phyloP scores from a whole-genome alignment of 345 rosid genomes.

The Garcia nutans region DNA sequence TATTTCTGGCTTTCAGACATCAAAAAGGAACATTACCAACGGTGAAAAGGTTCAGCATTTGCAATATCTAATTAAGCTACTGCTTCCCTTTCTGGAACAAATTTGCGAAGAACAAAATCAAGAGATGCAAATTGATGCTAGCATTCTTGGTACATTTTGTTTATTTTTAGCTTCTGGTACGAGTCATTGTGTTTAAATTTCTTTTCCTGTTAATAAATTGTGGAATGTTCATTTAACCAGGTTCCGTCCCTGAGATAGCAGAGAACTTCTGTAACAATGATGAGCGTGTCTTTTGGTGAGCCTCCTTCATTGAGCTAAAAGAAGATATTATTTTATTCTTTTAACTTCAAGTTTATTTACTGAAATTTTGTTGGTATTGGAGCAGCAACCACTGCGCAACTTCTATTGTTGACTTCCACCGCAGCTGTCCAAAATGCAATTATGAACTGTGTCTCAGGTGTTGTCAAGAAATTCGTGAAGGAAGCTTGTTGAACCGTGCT shows the following conservation, averaged over 20 bases:
- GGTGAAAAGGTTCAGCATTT: conserved; percentile 55
- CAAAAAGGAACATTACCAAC: conserved; percentile 42
- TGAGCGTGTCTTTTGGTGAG: conserved; percentile 85
- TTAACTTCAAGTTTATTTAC: conserved; percentile 5
- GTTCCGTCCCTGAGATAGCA: conserved; percentile 37
- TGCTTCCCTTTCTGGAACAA: conserved; percentile 61
- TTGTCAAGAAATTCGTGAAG: conserved; percentile 70
- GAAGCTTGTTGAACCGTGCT: conserved; percentile 37
- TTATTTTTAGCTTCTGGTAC: background rate
- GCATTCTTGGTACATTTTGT: conserved; percentile 42
- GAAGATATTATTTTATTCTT: too few species aligned
- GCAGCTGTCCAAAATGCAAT: conserved; percentile 70
- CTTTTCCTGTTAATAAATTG: conserved; percentile 12
- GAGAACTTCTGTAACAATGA: conserved; percentile 42
- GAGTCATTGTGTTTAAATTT: conserved; percentile 12
- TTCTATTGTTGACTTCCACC: conserved; percentile 78
- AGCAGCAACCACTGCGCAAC: conserved; percentile 85
- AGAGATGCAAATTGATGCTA: conserved; percentile 63
- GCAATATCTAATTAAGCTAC: conserved; percentile 43
- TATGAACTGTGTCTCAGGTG: conserved; percentile 81
- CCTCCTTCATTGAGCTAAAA: background rate
- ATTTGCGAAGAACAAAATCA: conserved; percentile 48
- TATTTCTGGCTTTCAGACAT: conserved; percentile 44
- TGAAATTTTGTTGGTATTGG: conserved; percentile 13
- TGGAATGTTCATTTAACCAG: conserved; percentile 17